These are phyloP conservation scores for Misopates orontium DNA, from an alignment of 257 asterid genomes.

Conservation along the genomic window DNA sequence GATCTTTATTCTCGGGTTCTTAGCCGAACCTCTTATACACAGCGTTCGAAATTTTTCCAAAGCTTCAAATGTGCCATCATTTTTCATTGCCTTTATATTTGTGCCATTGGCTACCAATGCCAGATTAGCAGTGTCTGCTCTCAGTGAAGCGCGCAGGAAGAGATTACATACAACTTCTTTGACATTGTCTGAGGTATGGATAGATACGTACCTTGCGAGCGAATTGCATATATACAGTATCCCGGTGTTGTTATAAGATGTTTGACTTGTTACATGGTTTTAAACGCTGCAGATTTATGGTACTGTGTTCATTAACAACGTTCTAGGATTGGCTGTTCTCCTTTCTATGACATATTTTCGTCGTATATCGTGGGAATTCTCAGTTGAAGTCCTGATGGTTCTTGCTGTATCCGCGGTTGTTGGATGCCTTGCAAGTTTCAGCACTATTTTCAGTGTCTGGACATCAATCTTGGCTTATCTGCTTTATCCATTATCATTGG, in stretches of 20 bases:
- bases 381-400: conserved; percentile 44
- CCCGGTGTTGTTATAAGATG: too few relatives aligned
- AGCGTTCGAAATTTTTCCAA: conserved; percentile 51
- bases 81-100: conserved; percentile 51
- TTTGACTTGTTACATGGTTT: background rate
- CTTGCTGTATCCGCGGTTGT: conserved; percentile 39
- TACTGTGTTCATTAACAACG: conserved; percentile 54
- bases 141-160: conserved; percentile 45
- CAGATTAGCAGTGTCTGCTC: conserved; percentile 54
- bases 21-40: conserved; percentile 64
- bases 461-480: conserved; percentile 42
- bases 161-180: conserved; percentile 53
- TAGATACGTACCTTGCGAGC: too few relatives aligned
- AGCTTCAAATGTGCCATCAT: conserved; percentile 46
- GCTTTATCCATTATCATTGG: conserved; percentile 48
- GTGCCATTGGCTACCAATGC: conserved; percentile 67
- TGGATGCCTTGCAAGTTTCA: conserved; percentile 48
- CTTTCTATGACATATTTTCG: conserved; percentile 46
- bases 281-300: conserved; percentile 52
- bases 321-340: conserved; percentile 51
- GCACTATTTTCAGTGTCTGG: conserved; percentile 44
- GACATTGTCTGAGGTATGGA: conserved; percentile 57
- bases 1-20: conserved; percentile 43
- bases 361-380: conserved; percentile 44
- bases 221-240: background rate